Conservation (phyloP, 2,329 filamentous ascomycete species). For the Penicillium sp. region DNA sequence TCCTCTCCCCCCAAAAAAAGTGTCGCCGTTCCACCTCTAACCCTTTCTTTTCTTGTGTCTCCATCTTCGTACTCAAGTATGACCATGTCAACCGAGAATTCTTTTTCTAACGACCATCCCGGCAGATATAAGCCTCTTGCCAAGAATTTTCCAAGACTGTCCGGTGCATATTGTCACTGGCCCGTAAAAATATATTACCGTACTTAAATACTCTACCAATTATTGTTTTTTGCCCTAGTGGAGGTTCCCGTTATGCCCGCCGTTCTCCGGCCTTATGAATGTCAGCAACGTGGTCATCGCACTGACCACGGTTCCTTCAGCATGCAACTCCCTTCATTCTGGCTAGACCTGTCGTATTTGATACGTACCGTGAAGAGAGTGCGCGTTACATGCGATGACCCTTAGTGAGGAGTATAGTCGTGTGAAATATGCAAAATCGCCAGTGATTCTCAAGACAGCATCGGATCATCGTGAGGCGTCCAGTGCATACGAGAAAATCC, state of each 20-base stretch:
- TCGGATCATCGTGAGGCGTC: slow-evolving; percentile 14
- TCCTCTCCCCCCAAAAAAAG: slow-evolving; percentile 2
- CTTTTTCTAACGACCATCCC: not conserved
- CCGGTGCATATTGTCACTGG: slow-evolving; percentile 16
- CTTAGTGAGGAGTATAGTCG: not conserved
- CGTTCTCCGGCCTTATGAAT: not conserved
- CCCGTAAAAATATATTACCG: not conserved
- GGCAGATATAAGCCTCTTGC: slow-evolving; percentile 25
- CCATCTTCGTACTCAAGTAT: not conserved
- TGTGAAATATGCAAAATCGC: not conserved
- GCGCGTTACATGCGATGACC: not conserved
- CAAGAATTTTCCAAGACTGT: slow-evolving; percentile 18
- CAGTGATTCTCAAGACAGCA: not conserved
- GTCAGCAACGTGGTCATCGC: slow-evolving; percentile 2
- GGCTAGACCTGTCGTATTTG: not conserved
- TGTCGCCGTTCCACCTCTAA: not conserved
- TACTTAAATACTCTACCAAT: not conserved
- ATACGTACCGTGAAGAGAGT: not conserved
- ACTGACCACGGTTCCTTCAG: slow-evolving; percentile 1
- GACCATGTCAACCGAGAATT: not conserved
- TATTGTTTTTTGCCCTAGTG: slow-evolving; percentile 1
- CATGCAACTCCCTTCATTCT: not conserved
- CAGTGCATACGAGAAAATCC: slow-evolving; percentile 14
- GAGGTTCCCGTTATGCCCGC: slow-evolving; percentile 5
- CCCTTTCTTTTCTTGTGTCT: not conserved